Conservation (phyloP, 257 asterid species). For the Jacaranda mimosifolia region DNA sequence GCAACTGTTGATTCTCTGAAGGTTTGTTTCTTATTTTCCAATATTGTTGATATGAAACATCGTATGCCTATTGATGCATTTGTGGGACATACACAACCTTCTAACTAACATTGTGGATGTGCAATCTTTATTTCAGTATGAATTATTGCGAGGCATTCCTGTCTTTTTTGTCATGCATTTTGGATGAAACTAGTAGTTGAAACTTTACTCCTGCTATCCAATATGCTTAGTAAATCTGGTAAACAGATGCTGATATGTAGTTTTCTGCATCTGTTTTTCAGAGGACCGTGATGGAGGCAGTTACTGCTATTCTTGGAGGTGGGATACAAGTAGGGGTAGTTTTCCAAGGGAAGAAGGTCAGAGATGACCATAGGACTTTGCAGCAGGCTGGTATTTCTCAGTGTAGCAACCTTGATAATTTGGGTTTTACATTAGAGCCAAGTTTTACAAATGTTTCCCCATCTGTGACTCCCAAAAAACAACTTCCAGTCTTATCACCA, state of each 20-base stretch:
- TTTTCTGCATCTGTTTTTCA: constrained; percentile 38
- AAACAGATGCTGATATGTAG: constrained; percentile 6
- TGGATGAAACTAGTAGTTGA: background rate
- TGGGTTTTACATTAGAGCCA: constrained; percentile 78
- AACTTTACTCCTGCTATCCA: background rate
- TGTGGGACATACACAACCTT: background rate
- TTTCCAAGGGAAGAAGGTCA: constrained; percentile 75
- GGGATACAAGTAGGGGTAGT: constrained; percentile 75
- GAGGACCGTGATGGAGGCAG: constrained; percentile 85
- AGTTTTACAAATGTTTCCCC: constrained; percentile 43
- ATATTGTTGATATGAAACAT: constrained; percentile 10
- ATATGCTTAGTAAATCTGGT: constrained; percentile 12
- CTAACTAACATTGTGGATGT: background rate
- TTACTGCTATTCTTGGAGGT: constrained; percentile 64
- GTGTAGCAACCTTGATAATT: constrained; percentile 56
- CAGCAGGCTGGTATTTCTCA: constrained; percentile 78
- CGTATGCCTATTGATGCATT: background rate
- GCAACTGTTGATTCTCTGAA: constrained; percentile 89
- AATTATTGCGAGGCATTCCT: background rate
- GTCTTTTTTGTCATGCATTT: constrained; percentile 3
- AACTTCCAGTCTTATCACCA: constrained; percentile 39
- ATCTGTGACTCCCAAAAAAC: constrained; percentile 37
- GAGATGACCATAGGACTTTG: constrained; percentile 72
- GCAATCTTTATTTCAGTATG: constrained; percentile 14
- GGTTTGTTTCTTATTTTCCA: constrained; percentile 52